phyloP scores from a whole-genome alignment of 192 early-diverging fungal species.

The Globomyces pollinis-pini region DNA sequence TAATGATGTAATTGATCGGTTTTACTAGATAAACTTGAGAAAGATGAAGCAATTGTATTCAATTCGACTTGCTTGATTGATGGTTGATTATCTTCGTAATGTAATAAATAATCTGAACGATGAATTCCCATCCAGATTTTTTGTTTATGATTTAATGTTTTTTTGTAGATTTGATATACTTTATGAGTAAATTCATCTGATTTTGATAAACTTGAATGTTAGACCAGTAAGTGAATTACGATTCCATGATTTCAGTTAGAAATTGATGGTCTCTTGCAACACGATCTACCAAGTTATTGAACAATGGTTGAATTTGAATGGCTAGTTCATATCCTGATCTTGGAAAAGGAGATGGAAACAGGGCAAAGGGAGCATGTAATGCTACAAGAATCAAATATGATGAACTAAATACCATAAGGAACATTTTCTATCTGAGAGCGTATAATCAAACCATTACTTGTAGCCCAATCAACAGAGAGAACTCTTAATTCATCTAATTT shows the following conservation, averaged over 20 bases:
- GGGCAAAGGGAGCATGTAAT: slow-evolving; percentile 9
- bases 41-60: slow-evolving; percentile 93
- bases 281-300: slow-evolving; percentile 73
- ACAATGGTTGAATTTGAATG: slow-evolving; percentile 63
- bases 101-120: slow-evolving; percentile 85
- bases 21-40: slow-evolving; percentile 70
- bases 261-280: slow-evolving; percentile 72
- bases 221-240: slow-evolving; percentile 26
- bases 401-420: no score
- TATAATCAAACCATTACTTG: neutral
- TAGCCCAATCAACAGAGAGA: slow-evolving; percentile 8
- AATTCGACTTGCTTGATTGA: slow-evolving; percentile 88
- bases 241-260: slow-evolving; percentile 61
- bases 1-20: slow-evolving; percentile 75
- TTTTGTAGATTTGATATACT: slow-evolving; percentile 70
- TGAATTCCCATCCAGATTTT: slow-evolving; percentile 73
- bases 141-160: slow-evolving; percentile 32
- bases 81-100: slow-evolving; percentile 34
- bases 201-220: slow-evolving; percentile 43
- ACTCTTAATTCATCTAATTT: slow-evolving; percentile 1
- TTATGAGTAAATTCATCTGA: slow-evolving; percentile 79
- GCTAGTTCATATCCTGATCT: slow-evolving; percentile 64
- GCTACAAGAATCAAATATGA: no score
- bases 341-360: slow-evolving; percentile 84
- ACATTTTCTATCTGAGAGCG: neutral